Base-by-base conservation (phyloP, 2,329 filamentous ascomycete species). In the Fusarium napiforme region DNA sequence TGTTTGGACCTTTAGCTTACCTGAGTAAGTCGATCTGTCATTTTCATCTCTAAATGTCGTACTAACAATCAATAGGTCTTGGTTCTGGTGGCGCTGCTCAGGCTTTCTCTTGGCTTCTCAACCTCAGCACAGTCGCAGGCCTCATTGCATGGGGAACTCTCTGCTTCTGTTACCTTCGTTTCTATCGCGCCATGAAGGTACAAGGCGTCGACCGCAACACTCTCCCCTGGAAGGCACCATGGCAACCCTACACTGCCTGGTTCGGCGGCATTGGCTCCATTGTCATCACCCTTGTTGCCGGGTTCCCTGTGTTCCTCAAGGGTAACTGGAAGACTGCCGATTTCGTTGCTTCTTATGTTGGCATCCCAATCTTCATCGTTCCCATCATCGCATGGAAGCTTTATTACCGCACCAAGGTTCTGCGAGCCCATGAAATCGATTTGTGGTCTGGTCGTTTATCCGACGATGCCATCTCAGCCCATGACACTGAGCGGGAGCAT, bases 251-350 rank as follows among this genome's bases (percentile, higher is more conserved):
- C 77, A 89, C 89, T 5, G 88, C 92, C 0, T 93, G 87, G 77
- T 82, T 88, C 60, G 86, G 87, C 15, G 86, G 94, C 4, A 79
- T 87, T 21, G 78, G 90, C 30, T 87, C 94, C 60, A 79, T 81
- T 7, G 82, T 93, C 32, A 84, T 95, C n/a, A 89, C 87, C 3
- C 81, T 95, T 7, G 91, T 93, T 74, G 94, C 94, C 76, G 93
- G 93, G 3, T 96, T 95, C 81, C 88, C 91, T 40, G 88, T 92
- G 19, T 95, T 96, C 79, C 92, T 92, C 79, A 88, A 90, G 0
- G 83, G 85, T 12, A 85, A 90, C 34, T 96, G 91, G 88, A 87
- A 85, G 21, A 87, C 86, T 0, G 84, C 86, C 9, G 85, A 85
- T 75, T 96, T 96, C 77, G 67, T 92, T n/a, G 88, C 89, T 0